phyloP scores from a whole-genome alignment of 169 alveolate species.

The Plasmodium falciparum region DNA sequence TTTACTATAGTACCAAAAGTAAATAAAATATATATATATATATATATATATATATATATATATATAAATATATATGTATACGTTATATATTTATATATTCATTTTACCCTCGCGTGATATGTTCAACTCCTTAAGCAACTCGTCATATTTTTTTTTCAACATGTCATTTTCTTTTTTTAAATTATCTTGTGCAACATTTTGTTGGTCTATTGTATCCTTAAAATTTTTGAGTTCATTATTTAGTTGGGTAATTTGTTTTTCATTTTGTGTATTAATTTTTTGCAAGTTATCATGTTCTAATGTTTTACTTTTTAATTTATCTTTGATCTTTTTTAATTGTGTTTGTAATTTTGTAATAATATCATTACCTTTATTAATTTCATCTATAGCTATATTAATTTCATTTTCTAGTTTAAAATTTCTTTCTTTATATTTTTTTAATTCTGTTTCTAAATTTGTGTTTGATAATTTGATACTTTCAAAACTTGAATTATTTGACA shows the following conservation, averaged over 20 bases:
- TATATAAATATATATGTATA: neutral
- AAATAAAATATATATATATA: neutral
- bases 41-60: neutral
- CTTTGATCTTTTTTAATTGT: constrained; percentile 68
- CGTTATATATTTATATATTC: neutral
- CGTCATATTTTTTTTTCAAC: constrained; percentile 36
- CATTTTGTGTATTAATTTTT: constrained; percentile 28
- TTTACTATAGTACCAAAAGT: constrained; percentile 15
- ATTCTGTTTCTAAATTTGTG: constrained; percentile 28
- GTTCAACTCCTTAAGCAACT: constrained; percentile 50
- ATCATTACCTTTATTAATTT: constrained; percentile 75
- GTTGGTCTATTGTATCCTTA: constrained; percentile 9
- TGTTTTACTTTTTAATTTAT: constrained; percentile 49
- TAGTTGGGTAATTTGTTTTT: constrained; percentile 20
- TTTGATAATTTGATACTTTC: constrained; percentile 62
- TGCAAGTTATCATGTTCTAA: constrained; percentile 36
- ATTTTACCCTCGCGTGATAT: constrained; percentile 70
- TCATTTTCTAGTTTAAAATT: constrained; percentile 58
- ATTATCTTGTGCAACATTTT: constrained; percentile 18
- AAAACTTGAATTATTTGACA: constrained; percentile 59
- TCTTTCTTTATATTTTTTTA: constrained; percentile 69
- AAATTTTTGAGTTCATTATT: constrained; percentile 6
- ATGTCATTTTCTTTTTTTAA: constrained; percentile 29
- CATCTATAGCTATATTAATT: constrained; percentile 73
- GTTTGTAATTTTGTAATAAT: constrained; percentile 68